These are phyloP conservation scores for Clarireedia monteithiana DNA, from an alignment of 2,329 filamentous ascomycete species.

Conservation along the genomic window DNA sequence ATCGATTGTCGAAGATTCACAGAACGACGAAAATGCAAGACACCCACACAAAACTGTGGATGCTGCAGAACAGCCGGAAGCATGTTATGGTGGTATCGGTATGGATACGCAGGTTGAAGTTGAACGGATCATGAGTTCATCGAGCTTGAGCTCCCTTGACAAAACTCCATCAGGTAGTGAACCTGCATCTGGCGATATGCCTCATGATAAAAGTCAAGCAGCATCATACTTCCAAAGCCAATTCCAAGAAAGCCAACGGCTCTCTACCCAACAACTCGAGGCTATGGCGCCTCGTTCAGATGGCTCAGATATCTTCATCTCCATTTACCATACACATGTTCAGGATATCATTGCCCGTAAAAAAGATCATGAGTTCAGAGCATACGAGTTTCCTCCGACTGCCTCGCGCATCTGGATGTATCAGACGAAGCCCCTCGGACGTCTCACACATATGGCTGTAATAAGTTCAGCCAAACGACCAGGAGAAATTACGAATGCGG, in stretches of 20 bases:
- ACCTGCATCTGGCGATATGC: background rate
- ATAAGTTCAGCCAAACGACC: conserved; percentile 40
- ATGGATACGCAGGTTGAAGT: conserved; percentile 21
- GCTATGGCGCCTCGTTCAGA: conserved; percentile 40
- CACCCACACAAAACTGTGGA: background rate
- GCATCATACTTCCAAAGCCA: conserved; percentile 16
- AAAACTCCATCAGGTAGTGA: conserved; percentile 5
- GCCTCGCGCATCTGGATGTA: conserved; percentile 59
- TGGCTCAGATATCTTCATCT: conserved; percentile 47
- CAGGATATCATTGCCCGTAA: conserved; percentile 40
- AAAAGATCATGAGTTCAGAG: conserved; percentile 48
- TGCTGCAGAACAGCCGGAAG: conserved; percentile 16
- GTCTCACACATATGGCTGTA: conserved; percentile 52
- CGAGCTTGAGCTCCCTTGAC: background rate
- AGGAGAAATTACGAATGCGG: conserved; percentile 38
- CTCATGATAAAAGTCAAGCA: background rate
- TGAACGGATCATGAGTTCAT: conserved; percentile 10
- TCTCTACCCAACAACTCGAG: conserved; percentile 42
- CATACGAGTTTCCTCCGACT: conserved; percentile 45
- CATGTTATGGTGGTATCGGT: conserved; percentile 25
- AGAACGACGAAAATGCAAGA: background rate
- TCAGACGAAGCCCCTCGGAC: conserved; percentile 37
- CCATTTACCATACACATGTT: conserved; percentile 40
- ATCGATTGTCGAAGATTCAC: background rate
- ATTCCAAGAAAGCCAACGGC: conserved; percentile 40